A percentile compares a stretch with the other conserved stretches of the same genome.
Evolutionary conservation across 345 rosid species (phyloP).

Genomic region (Pistacia atlantica): DNA sequence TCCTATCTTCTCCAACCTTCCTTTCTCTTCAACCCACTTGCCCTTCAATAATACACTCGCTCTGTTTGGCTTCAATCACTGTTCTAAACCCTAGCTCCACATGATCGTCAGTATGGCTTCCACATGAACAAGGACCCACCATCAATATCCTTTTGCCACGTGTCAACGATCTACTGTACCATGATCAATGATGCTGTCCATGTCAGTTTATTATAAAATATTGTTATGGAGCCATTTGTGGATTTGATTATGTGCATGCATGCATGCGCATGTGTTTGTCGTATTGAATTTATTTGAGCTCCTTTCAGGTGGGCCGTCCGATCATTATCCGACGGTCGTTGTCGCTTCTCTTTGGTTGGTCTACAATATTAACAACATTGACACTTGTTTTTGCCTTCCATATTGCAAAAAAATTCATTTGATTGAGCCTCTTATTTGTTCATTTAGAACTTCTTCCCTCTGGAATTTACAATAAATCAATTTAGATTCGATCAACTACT

Average conservation of each 20-base stretch:
- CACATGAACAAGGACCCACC: constrained; percentile 33
- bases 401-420: not conserved
- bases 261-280: constrained; percentile 12
- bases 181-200: constrained; percentile 9
- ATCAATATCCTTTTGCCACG: constrained; percentile 1
- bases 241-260: not conserved
- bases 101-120: constrained; percentile 36
- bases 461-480: too few relatives aligned
- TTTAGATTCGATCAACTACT: too few relatives aligned
- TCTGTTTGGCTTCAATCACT: constrained; percentile 24
- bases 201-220: not conserved
- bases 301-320: constrained; percentile 20
- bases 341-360: constrained; percentile 20
- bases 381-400: constrained; percentile 10
- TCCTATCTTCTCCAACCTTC: constrained; percentile 28
- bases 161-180: not conserved
- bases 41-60: constrained; percentile 25
- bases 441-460: too few relatives aligned
- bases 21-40: not conserved
- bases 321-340: constrained; percentile 15
- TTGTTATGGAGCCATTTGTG: not conserved
- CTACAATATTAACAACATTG: constrained; percentile 10
- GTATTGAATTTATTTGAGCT: not conserved
- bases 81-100: constrained; percentile 26
- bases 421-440: too few relatives aligned